These are phyloP conservation scores for Neolentinus lepideus DNA, from an alignment of 1,284 basidiomycete species.

Conservation along the genomic window DNA sequence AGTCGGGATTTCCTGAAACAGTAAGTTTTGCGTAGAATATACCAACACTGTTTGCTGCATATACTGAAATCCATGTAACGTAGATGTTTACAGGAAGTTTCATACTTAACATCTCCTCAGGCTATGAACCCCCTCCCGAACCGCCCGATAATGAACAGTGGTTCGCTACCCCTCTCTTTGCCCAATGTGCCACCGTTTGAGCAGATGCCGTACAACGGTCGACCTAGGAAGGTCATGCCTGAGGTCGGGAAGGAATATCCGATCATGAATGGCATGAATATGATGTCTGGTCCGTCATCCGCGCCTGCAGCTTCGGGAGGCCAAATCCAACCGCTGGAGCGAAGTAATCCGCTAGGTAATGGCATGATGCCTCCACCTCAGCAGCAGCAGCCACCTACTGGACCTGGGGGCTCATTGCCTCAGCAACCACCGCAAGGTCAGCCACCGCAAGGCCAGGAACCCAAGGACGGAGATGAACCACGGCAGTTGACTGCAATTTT, in stretches of 20 bases:
- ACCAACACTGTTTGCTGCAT: background rate
- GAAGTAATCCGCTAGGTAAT: constrained; percentile 35
- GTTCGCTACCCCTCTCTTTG: constrained; percentile 53
- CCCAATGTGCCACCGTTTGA: constrained; percentile 71
- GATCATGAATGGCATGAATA: constrained; percentile 50
- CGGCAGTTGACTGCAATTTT: constrained; percentile 78
- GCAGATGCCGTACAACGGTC: constrained; percentile 62
- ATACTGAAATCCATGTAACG: constrained; percentile 5
- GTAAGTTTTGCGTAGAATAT: constrained; percentile 26
- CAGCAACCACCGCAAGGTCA: constrained; percentile 24
- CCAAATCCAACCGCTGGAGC: constrained; percentile 42
- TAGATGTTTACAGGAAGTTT: constrained; percentile 95
- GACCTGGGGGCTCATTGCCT: constrained; percentile 15
- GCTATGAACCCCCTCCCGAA: constrained; percentile 96
- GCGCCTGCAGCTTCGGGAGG: constrained; percentile 35
- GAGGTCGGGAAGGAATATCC: constrained; percentile 69
- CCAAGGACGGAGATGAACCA: constrained; percentile 40
- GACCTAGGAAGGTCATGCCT: constrained; percentile 73
- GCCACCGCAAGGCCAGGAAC: constrained; percentile 33
- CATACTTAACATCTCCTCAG: constrained; percentile 93
- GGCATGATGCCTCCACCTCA: constrained; percentile 29
- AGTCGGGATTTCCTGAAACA: constrained; percentile 98
- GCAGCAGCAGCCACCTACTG: constrained; percentile 15
- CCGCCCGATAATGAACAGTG: constrained; percentile 65
- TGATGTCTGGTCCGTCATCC: constrained; percentile 43